phyloP scores from a whole-genome alignment of 495 filamentous ascomycete genomes.

The Neurospora sp. region DNA sequence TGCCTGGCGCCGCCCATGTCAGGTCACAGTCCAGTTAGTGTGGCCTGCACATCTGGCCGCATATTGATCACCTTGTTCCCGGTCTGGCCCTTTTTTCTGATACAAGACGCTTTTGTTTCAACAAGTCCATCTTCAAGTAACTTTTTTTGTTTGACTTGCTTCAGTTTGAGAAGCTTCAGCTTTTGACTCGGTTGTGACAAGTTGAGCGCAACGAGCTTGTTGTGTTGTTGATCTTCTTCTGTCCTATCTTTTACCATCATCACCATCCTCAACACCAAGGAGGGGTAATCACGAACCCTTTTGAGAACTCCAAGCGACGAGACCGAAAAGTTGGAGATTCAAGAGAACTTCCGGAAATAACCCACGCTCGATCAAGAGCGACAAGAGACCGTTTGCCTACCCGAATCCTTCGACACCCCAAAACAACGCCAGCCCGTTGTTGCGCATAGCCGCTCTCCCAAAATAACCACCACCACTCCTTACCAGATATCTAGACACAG shows the following conservation, averaged over 20 bases:
- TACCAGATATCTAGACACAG: conserved; percentile 5
- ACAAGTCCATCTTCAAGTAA: neutral
- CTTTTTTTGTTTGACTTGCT: neutral
- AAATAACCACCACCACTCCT: conserved; percentile 1
- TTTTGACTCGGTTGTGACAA: neutral
- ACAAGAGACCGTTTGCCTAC: neutral
- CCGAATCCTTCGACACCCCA: conserved; percentile 4
- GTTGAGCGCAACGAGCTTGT: neutral
- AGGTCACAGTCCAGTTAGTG: conserved; percentile 1
- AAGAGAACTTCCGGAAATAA: neutral
- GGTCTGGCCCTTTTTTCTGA: conserved; percentile 8
- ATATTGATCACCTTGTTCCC: conserved; percentile 23
- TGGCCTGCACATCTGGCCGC: conserved; percentile 19
- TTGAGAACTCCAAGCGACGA: neutral
- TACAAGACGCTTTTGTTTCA: conserved; percentile 7
- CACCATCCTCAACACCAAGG: conserved; percentile 1
- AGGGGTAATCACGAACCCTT: conserved; percentile 2
- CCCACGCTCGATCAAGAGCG: neutral
- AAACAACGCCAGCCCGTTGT: neutral
- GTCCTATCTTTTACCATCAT: neutral
- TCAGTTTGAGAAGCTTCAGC: neutral
- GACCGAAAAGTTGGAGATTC: neutral
- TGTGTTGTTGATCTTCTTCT: neutral
- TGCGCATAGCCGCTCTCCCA: neutral
- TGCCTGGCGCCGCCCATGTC: conserved; percentile 1